A percentile compares a stretch with the other conserved stretches of the same genome.
Evolutionary conservation across 805 yeast species (phyloP).

Genomic region (Zygosaccharomyces siamensis): DNA sequence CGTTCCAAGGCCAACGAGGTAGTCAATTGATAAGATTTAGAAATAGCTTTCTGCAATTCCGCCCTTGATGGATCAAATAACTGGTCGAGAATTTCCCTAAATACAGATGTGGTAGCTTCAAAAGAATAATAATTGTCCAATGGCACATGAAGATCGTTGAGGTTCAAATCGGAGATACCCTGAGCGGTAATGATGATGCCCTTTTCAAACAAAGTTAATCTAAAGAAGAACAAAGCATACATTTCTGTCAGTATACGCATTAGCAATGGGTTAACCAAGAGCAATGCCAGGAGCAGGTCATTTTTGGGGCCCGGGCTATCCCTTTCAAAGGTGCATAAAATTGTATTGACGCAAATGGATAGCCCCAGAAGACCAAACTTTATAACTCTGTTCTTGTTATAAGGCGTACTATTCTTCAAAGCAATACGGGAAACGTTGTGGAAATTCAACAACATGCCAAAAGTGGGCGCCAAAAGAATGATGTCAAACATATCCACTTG

Average conservation of each 20-base stretch:
- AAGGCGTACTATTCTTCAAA: conserved; percentile 5
- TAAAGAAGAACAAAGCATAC: conserved; percentile 22
- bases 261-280: conserved; percentile 20
- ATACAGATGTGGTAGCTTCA: conserved; percentile 10
- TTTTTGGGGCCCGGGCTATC: conserved; percentile 7
- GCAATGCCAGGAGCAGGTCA: conserved; percentile 14
- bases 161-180: conserved; percentile 7
- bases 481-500: conserved; percentile 24
- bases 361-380: conserved; percentile 19
- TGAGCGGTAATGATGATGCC: conserved; percentile 14
- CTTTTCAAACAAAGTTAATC: conserved; percentile 19
- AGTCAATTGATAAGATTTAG: conserved; percentile 18
- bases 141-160: conserved; percentile 13
- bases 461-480: conserved; percentile 18
- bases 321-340: conserved; percentile 12
- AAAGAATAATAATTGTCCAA: conserved; percentile 14
- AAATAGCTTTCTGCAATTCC: conserved; percentile 10
- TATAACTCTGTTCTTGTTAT: conserved; percentile 17
- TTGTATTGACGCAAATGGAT: conserved; percentile 19
- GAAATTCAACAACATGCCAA: conserved; percentile 24
- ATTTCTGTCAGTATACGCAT: conserved; percentile 24
- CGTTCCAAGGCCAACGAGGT: conserved; percentile 23
- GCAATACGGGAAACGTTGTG: conserved; percentile 19
- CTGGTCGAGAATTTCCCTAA: conserved; percentile 20
- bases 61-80: conserved; percentile 12